Percentiles rank a stretch among this genome's conserved stretches.
Evolutionary conservation across 129 eudicot genomes (phyloP).

Genomic region (Artemisia annua): DNA sequence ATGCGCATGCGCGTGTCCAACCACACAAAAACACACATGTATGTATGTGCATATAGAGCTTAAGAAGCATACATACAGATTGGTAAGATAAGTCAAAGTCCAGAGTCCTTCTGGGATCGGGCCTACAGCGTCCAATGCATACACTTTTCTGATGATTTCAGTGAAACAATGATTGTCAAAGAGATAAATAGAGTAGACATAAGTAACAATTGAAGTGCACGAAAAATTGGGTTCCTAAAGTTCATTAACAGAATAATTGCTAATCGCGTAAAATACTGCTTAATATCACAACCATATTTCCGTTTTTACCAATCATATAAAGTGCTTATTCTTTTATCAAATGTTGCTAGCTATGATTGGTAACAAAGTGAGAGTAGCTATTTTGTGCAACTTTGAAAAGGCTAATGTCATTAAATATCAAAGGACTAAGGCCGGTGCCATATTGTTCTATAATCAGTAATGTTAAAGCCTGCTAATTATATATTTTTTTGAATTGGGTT

Average conservation of each 20-base stretch:
- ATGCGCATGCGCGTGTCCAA: not conserved
- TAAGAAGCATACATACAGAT: constrained; percentile 47
- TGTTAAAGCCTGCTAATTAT: too few relatives aligned
- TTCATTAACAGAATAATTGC: not conserved
- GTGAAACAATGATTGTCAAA: constrained; percentile 8
- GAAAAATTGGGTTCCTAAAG: not conserved
- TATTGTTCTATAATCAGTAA: too few relatives aligned
- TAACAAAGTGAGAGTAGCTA: too few relatives aligned
- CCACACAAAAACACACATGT: not conserved
- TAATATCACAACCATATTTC: too few relatives aligned
- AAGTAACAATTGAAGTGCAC: not conserved
- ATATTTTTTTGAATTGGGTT: too few relatives aligned
- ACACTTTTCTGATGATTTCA: constrained; percentile 49
- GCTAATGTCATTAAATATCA: too few relatives aligned
- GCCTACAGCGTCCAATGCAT: constrained; percentile 44
- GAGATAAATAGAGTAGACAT: not conserved
- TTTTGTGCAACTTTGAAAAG: too few relatives aligned
- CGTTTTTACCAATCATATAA: too few relatives aligned
- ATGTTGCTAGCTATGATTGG: too few relatives aligned
- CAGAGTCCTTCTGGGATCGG: constrained; percentile 73
- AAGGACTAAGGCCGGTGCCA: too few relatives aligned
- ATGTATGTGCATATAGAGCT: not conserved
- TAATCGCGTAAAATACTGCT: not conserved
- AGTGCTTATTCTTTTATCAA: too few relatives aligned
- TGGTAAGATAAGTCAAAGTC: constrained; percentile 54